phyloP scores from a whole-genome alignment of 2,329 filamentous ascomycete genomes.

The Sporothrix dimorphospora region DNA sequence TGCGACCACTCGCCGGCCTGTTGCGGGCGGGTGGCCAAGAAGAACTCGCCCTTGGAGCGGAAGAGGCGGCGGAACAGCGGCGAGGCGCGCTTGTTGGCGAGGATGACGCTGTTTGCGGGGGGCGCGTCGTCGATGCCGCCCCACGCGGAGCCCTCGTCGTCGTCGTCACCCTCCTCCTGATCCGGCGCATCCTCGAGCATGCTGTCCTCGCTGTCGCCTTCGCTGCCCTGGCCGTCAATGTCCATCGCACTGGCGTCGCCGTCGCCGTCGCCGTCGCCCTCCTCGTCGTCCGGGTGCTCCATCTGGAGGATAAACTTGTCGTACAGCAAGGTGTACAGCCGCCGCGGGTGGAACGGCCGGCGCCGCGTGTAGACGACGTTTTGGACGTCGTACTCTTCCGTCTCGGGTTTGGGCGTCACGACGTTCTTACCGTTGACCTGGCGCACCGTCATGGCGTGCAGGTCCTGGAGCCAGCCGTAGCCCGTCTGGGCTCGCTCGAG shows the following conservation, averaged over 20 bases:
- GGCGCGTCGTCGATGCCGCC: constrained; percentile 41
- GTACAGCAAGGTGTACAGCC: constrained; percentile 51
- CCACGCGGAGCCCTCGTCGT: constrained; percentile 38
- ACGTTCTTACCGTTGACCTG: constrained; percentile 54
- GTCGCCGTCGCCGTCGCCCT: constrained; percentile 37
- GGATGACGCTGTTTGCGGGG: constrained; percentile 49
- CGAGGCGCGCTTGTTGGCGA: constrained; percentile 59
- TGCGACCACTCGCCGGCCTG: constrained; percentile 64
- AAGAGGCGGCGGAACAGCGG: constrained; percentile 59
- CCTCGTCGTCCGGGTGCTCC: constrained; percentile 45
- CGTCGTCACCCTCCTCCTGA: constrained; percentile 27
- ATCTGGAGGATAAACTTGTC: constrained; percentile 57
- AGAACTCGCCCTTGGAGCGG: constrained; percentile 66
- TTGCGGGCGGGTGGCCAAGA: constrained; percentile 60
- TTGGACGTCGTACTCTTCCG: constrained; percentile 71
- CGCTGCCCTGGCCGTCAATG: constrained; percentile 29
- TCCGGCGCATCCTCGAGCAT: background rate
- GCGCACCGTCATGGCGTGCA: constrained; percentile 68
- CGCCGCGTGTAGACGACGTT: constrained; percentile 70
- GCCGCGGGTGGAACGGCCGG: constrained; percentile 55
- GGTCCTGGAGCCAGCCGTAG: constrained; percentile 70
- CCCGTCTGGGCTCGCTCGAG: constrained; percentile 66
- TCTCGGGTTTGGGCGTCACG: constrained; percentile 69
- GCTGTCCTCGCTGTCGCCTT: constrained; percentile 2
- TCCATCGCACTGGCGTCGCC: constrained; percentile 34